A percentile compares a stretch with the other conserved stretches of the same genome.
These are phyloP conservation scores for Aspergillus ochraceus DNA, from an alignment of 2,329 filamentous ascomycete genomes.

Conservation along the genomic window DNA sequence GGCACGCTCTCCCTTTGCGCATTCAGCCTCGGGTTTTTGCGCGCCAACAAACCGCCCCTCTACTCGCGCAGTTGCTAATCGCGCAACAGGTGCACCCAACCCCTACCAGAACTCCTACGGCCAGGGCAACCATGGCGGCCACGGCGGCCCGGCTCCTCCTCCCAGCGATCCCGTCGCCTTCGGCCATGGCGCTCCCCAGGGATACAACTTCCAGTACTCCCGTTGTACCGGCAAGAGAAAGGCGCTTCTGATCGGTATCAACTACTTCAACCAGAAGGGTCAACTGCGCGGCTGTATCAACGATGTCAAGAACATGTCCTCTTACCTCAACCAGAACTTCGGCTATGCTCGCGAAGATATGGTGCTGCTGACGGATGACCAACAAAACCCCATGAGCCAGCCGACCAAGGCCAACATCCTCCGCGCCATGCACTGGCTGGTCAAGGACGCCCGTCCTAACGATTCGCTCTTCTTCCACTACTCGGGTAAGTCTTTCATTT, in stretches of 20 bases:
- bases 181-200: constrained; percentile 74
- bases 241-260: constrained; percentile 89
- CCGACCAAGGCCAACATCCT: constrained; percentile 95
- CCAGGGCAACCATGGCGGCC: constrained; percentile 51
- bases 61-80: background rate
- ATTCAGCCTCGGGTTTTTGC: background rate
- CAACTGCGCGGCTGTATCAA: constrained; percentile 94
- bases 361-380: constrained; percentile 94
- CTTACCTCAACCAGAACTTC: constrained; percentile 83
- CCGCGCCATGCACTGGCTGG: constrained; percentile 95
- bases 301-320: constrained; percentile 95
- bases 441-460: constrained; percentile 88
- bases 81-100: background rate
- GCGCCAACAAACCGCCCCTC: background rate
- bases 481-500: constrained; percentile 63
- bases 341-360: constrained; percentile 94
- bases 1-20: constrained; percentile 1
- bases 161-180: constrained; percentile 69
- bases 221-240: constrained; percentile 86
- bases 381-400: constrained; percentile 96
- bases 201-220: constrained; percentile 87
- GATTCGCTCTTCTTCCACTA: constrained; percentile 98
- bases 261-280: constrained; percentile 91
- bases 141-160: constrained; percentile 62
- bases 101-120: constrained; percentile 55